Evolutionary conservation across 495 filamentous ascomycete genomes (phyloP).

Genomic region (Clavariopsis aquatica): DNA sequence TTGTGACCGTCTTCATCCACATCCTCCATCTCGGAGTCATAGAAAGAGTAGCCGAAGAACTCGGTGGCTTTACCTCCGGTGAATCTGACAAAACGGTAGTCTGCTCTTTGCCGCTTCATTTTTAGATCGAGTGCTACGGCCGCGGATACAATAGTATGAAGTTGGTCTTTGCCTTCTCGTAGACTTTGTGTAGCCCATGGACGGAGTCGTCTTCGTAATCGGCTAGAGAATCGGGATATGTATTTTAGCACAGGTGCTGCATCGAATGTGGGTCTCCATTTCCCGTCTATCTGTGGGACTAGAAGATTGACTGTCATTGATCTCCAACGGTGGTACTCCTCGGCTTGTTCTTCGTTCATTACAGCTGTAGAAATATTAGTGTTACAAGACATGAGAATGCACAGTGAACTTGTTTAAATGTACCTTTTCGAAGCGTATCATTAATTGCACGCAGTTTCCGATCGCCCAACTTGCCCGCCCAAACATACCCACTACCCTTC

Average conservation of each 20-base stretch:
- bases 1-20: conserved; percentile 28
- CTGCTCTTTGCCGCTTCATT: conserved; percentile 35
- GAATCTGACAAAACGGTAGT: conserved; percentile 37
- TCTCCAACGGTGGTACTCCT: conserved; percentile 34
- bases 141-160: conserved; percentile 36
- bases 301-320: conserved; percentile 35
- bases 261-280: conserved; percentile 37
- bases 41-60: conserved; percentile 33
- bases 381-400: neutral
- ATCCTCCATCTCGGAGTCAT: conserved; percentile 38
- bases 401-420: neutral
- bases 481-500: conserved; percentile 35
- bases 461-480: conserved; percentile 36
- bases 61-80: conserved; percentile 23
- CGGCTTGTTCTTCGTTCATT: conserved; percentile 33
- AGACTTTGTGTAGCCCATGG: conserved; percentile 32
- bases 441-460: conserved; percentile 35
- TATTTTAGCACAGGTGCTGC: conserved; percentile 31
- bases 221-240: conserved; percentile 26
- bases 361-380: conserved; percentile 24
- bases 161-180: conserved; percentile 26
- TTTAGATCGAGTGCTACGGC: conserved; percentile 37
- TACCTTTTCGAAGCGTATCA: conserved; percentile 36
- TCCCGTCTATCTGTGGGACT: conserved; percentile 35
- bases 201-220: conserved; percentile 28